Percentiles rank a stretch among this genome's conserved stretches.
Evolutionary conservation across 148 eudicot species (phyloP).

Genomic region (Salicornia ramosissima): DNA sequence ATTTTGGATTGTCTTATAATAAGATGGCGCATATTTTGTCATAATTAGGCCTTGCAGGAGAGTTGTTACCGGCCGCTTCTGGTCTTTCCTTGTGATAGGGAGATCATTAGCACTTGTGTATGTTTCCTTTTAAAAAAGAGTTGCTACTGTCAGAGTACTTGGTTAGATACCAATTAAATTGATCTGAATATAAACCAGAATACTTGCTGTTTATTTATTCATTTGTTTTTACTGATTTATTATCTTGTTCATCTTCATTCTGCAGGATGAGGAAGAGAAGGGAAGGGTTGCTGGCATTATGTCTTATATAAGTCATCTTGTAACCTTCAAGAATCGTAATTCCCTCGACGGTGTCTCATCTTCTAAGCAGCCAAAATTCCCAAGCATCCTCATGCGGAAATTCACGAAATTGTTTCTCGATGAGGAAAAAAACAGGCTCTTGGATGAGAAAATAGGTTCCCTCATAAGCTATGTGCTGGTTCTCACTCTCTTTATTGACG

Average conservation of each 20-base stretch:
- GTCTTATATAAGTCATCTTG: constrained; percentile 68
- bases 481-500: constrained; percentile 64
- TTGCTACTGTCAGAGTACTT: too few species aligned
- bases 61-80: too few species aligned
- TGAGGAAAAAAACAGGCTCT: constrained; percentile 37
- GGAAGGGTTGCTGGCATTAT: constrained; percentile 53
- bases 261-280: constrained; percentile 60
- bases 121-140: too few species aligned
- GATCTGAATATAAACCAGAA: too few species aligned
- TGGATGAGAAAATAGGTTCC: constrained; percentile 56
- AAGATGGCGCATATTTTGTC: not conserved
- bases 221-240: not conserved
- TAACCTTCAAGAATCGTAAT: constrained; percentile 64
- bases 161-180: too few species aligned
- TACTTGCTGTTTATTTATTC: not conserved
- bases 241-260: not conserved
- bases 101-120: too few species aligned
- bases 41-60: too few species aligned
- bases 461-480: constrained; percentile 70
- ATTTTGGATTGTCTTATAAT: not conserved
- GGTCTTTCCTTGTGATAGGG: too few species aligned
- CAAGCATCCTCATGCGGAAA: constrained; percentile 57
- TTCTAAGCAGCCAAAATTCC: constrained; percentile 49
- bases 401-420: constrained; percentile 56
- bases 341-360: constrained; percentile 44